A percentile compares a stretch with the other conserved stretches of the same genome.
Conservation (phyloP, 2,329 filamentous ascomycete species). For the Fusarium devonianum region DNA sequence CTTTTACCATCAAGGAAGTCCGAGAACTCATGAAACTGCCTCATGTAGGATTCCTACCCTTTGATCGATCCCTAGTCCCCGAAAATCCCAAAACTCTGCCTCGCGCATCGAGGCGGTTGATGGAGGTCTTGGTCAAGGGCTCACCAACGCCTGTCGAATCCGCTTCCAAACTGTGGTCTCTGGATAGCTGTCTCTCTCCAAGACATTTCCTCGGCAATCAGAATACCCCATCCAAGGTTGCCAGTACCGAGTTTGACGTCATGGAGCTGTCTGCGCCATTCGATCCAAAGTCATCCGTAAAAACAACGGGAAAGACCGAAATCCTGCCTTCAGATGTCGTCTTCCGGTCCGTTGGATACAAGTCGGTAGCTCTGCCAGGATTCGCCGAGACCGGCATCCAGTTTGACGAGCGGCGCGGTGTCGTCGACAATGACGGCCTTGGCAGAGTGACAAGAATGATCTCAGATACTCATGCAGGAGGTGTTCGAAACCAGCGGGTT, state of each 20-base stretch:
- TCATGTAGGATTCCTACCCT: conserved; percentile 73
- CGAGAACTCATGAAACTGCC: conserved; percentile 85
- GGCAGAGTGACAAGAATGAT: conserved; percentile 69
- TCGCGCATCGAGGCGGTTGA: conserved; percentile 76
- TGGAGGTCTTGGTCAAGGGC: conserved; percentile 82
- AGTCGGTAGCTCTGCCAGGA: conserved; percentile 77
- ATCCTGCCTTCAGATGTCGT: conserved; percentile 72
- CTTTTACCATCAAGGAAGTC: conserved; percentile 94
- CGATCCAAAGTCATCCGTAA: conserved; percentile 58
- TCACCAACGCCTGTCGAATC: conserved; percentile 59
- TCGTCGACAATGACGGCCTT: conserved; percentile 81
- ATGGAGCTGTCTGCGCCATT: conserved; percentile 64
- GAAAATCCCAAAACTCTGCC: conserved; percentile 72
- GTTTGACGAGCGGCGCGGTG: conserved; percentile 77
- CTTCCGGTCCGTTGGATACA: conserved; percentile 96
- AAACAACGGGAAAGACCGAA: conserved; percentile 57
- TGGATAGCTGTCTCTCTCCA: conserved; percentile 87
- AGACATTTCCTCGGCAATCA: conserved; percentile 66
- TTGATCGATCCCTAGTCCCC: conserved; percentile 73
- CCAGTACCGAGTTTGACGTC: conserved; percentile 72
- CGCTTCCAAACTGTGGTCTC: conserved; percentile 75
- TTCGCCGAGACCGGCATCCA: conserved; percentile 76
- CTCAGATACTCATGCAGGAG: conserved; percentile 37
- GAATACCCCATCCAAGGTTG: conserved; percentile 58
- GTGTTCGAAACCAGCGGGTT: conserved; percentile 51